Evolutionary conservation across 495 filamentous ascomycete genomes (phyloP).

Genomic region (Cercophora scortea): DNA sequence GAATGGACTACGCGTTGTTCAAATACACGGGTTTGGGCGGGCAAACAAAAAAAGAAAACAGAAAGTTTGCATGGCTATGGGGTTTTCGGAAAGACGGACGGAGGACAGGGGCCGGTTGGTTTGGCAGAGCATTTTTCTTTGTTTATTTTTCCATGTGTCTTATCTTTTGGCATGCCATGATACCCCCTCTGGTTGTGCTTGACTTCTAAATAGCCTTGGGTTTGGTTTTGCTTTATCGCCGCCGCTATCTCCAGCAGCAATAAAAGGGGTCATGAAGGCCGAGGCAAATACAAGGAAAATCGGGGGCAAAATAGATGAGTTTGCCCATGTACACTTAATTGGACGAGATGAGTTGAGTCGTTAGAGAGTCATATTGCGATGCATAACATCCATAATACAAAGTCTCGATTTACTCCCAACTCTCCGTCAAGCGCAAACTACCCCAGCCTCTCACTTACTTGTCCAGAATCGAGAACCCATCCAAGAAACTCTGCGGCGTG

Average conservation of each 20-base stretch:
- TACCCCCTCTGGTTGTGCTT: neutral
- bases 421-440: no score
- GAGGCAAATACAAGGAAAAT: no score
- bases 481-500: slow-evolving; percentile 5
- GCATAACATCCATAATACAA: no score
- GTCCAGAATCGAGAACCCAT: slow-evolving; percentile 3
- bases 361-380: no score
- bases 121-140: neutral
- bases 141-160: neutral
- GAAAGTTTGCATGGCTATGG: neutral
- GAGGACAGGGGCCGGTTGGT: neutral
- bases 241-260: no score
- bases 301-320: no score
- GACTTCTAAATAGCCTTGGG: neutral
- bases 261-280: no score
- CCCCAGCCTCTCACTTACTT: neutral
- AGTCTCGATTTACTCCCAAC: no score
- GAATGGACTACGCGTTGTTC: neutral
- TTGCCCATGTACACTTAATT: no score
- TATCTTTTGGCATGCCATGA: neutral
- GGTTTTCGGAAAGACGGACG: neutral
- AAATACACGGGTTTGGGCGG: neutral
- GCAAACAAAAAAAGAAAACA: neutral
- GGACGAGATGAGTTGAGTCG: no score
- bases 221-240: no score